Conservation (phyloP, 371 early-diverging fungal species). For the Mucor velutinosus region DNA sequence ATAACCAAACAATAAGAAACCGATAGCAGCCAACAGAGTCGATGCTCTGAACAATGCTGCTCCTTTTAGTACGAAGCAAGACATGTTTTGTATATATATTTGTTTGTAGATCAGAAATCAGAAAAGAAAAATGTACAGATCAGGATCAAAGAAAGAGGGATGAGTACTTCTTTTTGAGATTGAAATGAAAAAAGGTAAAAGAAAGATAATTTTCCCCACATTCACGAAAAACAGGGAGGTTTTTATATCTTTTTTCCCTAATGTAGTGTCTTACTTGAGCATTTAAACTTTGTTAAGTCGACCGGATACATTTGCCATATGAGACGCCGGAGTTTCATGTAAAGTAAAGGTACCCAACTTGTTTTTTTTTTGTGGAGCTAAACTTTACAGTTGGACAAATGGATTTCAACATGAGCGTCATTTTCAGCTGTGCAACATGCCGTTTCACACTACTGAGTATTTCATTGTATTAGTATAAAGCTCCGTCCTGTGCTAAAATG, state of each 20-base stretch:
- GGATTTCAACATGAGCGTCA: slow-evolving; percentile 4
- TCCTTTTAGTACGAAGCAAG: slow-evolving; percentile 36
- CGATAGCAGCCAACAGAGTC: slow-evolving; percentile 49
- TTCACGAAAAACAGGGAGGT: background rate
- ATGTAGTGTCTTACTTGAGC: background rate
- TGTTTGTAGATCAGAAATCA: background rate
- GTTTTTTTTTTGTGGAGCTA: background rate
- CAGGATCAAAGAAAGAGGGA: background rate
- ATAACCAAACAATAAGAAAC: slow-evolving; percentile 55
- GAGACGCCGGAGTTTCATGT: background rate
- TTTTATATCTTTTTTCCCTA: slow-evolving; percentile 21
- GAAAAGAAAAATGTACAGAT: slow-evolving; percentile 1
- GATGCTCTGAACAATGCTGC: slow-evolving; percentile 39
- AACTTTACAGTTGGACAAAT: slow-evolving; percentile 4
- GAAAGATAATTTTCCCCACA: slow-evolving; percentile 5
- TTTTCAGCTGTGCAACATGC: slow-evolving; percentile 2
- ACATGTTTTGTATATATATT: slow-evolving; percentile 23
- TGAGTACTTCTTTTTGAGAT: background rate
- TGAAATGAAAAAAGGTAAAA: background rate
- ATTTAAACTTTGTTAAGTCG: background rate
- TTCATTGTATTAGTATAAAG: slow-evolving; percentile 15
- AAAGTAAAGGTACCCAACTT: slow-evolving; percentile 8
- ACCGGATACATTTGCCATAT: background rate
- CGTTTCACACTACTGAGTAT: slow-evolving; percentile 8
- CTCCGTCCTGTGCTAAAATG: slow-evolving; percentile 10